phyloP scores from a whole-genome alignment of 2,329 filamentous ascomycete genomes.

The Ophiocordyceps camponoti-rufipedis region DNA sequence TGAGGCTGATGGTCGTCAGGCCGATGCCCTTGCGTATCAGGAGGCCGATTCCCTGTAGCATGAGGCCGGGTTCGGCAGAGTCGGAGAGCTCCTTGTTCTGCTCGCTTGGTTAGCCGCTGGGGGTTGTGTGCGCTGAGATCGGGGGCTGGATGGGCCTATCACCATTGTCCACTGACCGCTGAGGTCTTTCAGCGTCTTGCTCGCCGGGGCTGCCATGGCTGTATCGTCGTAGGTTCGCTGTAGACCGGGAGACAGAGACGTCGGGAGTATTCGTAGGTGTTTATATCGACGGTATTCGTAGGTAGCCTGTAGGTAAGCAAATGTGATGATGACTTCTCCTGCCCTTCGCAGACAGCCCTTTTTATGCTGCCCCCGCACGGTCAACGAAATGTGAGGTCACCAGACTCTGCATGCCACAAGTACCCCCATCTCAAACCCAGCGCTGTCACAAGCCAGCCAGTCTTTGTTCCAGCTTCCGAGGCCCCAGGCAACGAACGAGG shows the following conservation, averaged over 20 bases:
- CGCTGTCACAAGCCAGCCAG: not conserved
- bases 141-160: slow-evolving; percentile 4
- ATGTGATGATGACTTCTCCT: not conserved
- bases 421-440: not conserved
- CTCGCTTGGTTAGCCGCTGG: not conserved
- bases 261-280: too few species aligned
- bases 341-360: not conserved
- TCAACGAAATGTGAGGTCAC: not conserved
- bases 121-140: not conserved
- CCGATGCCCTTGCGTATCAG: slow-evolving; percentile 54
- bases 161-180: slow-evolving; percentile 55
- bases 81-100: slow-evolving; percentile 64
- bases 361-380: not conserved
- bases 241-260: not conserved
- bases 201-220: slow-evolving; percentile 53
- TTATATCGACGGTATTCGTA: too few species aligned
- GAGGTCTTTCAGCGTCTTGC: slow-evolving; percentile 48
- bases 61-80: slow-evolving; percentile 47
- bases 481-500: not conserved
- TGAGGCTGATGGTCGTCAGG: slow-evolving; percentile 49
- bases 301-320: too few species aligned
- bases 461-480: not conserved
- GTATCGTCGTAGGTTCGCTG: not conserved
- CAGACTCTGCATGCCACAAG: not conserved
- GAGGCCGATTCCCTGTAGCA: slow-evolving; percentile 56